Evolutionary conservation across 2,329 filamentous ascomycete genomes (phyloP).

Genomic region (Venturia effusa): DNA sequence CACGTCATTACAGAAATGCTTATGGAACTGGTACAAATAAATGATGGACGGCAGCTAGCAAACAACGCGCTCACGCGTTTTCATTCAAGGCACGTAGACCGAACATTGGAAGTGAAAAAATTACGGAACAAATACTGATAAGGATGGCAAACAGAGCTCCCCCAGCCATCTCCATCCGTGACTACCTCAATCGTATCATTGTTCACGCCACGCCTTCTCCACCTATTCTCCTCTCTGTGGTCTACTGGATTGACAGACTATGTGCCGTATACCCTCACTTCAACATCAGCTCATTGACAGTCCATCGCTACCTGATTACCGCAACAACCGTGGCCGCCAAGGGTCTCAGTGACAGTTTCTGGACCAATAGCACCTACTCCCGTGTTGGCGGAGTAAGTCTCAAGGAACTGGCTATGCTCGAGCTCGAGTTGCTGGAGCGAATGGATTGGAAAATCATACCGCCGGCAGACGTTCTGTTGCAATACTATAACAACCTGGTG

Average conservation of each 20-base stretch:
- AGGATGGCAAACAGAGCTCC: constrained; percentile 42
- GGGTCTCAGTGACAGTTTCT: constrained; percentile 91
- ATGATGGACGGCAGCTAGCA: constrained; percentile 69
- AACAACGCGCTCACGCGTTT: constrained; percentile 84
- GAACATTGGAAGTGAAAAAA: background rate
- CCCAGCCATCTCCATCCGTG: constrained; percentile 85
- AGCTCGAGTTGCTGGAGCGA: constrained; percentile 84
- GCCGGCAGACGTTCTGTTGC: constrained; percentile 82
- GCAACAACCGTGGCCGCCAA: constrained; percentile 93
- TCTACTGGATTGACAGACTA: constrained; percentile 94
- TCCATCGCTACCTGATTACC: constrained; percentile 94
- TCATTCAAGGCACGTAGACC: constrained; percentile 60
- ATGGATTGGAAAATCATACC: constrained; percentile 97
- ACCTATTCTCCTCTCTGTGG: constrained; percentile 93
- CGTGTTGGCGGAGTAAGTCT: constrained; percentile 86
- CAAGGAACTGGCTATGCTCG: constrained; percentile 77
- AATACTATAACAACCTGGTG: constrained; percentile 85
- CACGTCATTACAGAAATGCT: constrained; percentile 91
- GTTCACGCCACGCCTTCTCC: constrained; percentile 89
- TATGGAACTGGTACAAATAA: constrained; percentile 84
- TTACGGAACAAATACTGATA: background rate
- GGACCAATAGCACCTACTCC: constrained; percentile 96
- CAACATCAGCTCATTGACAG: constrained; percentile 90
- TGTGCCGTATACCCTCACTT: constrained; percentile 90
- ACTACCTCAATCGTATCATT: constrained; percentile 86